Evolutionary conservation across 768 basidiomycete species (phyloP).

Genomic region (Suillus americanus): DNA sequence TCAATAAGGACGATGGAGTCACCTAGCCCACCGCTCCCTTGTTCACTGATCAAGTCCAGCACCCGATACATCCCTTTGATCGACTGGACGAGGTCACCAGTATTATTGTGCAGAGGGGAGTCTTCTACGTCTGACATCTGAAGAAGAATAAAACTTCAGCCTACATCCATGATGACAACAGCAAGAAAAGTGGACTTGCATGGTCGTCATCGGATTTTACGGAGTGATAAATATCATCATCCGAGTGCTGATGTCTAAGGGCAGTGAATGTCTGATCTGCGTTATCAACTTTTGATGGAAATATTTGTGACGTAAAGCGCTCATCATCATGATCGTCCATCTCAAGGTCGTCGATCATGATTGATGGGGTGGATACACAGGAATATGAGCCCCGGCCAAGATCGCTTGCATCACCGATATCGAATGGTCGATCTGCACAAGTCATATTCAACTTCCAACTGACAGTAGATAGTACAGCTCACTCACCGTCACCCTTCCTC

Average conservation of each 20-base stretch:
- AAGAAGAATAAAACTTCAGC: neutral
- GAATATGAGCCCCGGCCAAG: neutral
- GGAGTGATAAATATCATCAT: neutral
- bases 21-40: constrained; percentile 54
- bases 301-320: neutral
- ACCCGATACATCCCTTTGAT: constrained; percentile 51
- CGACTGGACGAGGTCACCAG: constrained; percentile 22
- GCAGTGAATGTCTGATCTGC: neutral
- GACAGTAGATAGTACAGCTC: neutral
- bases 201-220: neutral
- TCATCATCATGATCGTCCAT: constrained; percentile 1
- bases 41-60: constrained; percentile 53
- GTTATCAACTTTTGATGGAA: neutral
- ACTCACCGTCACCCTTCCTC: neutral
- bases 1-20: constrained; percentile 6
- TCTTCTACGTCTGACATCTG: constrained; percentile 22
- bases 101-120: constrained; percentile 9
- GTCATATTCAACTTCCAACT: neutral
- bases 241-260: neutral
- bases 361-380: neutral
- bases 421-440: neutral
- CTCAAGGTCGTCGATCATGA: neutral
- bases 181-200: neutral
- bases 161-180: neutral
- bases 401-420: neutral